Percentiles rank a stretch among this genome's conserved stretches.
phyloP scores from a whole-genome alignment of 192 early-diverging fungal genomes.

The Lunasporangiospora selenospora region DNA sequence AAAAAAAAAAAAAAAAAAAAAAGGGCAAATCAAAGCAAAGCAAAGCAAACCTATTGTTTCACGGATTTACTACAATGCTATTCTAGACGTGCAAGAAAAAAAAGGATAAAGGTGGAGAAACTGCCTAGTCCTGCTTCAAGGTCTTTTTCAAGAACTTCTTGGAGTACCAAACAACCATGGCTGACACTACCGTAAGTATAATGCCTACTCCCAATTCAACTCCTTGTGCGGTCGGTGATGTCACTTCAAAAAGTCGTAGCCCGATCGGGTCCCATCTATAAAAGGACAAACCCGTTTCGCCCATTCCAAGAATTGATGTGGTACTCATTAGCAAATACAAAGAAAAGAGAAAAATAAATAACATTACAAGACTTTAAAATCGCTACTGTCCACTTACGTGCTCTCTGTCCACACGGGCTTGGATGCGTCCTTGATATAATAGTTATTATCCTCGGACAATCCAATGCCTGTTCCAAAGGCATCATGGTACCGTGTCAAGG shows the following conservation, averaged over 20 bases:
- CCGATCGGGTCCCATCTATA: slow-evolving; percentile 54
- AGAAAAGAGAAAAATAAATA: background rate
- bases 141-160: slow-evolving; percentile 44
- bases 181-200: slow-evolving; percentile 37
- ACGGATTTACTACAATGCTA: too few species aligned
- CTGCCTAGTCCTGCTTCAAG: slow-evolving; percentile 34
- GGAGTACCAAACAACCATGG: slow-evolving; percentile 31
- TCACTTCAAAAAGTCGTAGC: slow-evolving; percentile 51
- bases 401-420: slow-evolving; percentile 59
- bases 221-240: slow-evolving; percentile 43
- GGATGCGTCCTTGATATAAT: slow-evolving; percentile 49
- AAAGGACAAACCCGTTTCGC: background rate
- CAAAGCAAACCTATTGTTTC: background rate
- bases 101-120: background rate
- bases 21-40: background rate
- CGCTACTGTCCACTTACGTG: slow-evolving; percentile 65
- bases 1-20: background rate
- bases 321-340: background rate
- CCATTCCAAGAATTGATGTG: too few species aligned
- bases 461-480: slow-evolving; percentile 58
- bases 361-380: too few species aligned
- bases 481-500: slow-evolving; percentile 61
- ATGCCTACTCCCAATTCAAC: slow-evolving; percentile 54
- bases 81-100: background rate
- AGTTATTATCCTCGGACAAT: slow-evolving; percentile 38